Evolutionary conservation across 208 protist species (phyloP), one percentile per base, ranked within the genome.

Genomic region (Crithidia brevicula): DNA sequence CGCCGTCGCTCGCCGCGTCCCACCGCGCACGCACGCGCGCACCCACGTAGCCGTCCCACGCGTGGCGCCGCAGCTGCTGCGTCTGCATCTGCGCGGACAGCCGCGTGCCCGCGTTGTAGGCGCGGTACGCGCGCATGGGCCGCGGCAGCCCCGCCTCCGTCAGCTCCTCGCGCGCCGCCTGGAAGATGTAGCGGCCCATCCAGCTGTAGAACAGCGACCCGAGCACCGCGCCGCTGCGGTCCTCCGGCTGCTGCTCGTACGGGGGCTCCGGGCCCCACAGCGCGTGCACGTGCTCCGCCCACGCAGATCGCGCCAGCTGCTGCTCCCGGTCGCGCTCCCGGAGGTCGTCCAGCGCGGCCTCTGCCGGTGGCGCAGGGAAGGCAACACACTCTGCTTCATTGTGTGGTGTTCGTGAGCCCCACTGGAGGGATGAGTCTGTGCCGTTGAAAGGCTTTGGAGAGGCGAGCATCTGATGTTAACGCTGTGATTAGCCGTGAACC

Each of bases 1-100:
- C 69, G 46, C 79, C 58, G 46, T 57, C 51, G 64, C 49, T 66
- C 43, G 56, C 67, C 7, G 50, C 36, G 54, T 77, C 79, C 23
- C 57, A 36, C 42, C 30, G 36, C 62, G 70, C 68, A 16, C 33
- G 38, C 36, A 85, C 73, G 23, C 52, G 30, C 27, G 56, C 45
- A 15, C 73, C 81, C 30, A 78, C 58, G 61, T 74, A 82, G 46
- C 45, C 59, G 43, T 80, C 73, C 81, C 74, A 82, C 71, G 52
- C 67, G 47, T 76, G 72, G n/a, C 67, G 76, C 28, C 67, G 63
- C 59, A 2, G 20, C 49, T 33, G 68, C 72, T 85, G 75, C 20
- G 49, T 47, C 49, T 76, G 60, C 47, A 82, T 25, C 52, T 58
- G 27, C 52, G 6, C 52, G 10, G 52, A 58, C 52, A 58, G 33